Evolutionary conservation across 345 rosid genomes (phyloP).

Genomic region (Balakata baccata): DNA sequence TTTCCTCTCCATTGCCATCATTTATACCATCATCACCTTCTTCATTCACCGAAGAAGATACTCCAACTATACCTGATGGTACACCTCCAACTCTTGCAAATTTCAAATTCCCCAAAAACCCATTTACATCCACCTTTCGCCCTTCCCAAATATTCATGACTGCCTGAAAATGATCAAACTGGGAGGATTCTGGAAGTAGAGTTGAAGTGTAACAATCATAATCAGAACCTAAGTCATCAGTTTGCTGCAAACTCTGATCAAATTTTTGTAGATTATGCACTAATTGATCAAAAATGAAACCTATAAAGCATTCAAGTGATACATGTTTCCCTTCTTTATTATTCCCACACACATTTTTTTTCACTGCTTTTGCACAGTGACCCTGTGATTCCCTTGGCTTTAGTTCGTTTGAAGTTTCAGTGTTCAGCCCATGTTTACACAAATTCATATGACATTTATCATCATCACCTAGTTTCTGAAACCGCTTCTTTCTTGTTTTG

Average conservation of each 20-base stretch:
- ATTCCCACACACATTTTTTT: slow-evolving; percentile 15
- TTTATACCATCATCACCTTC: slow-evolving; percentile 52
- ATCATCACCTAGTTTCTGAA: slow-evolving; percentile 42
- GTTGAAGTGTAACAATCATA: slow-evolving; percentile 27
- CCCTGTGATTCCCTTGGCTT: slow-evolving; percentile 31
- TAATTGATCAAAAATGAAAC: slow-evolving; percentile 54
- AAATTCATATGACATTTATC: slow-evolving; percentile 31
- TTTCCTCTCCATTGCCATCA: slow-evolving; percentile 49
- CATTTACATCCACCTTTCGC: slow-evolving; percentile 69
- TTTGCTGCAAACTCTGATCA: slow-evolving; percentile 48
- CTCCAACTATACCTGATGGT: slow-evolving; percentile 69
- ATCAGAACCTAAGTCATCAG: slow-evolving; percentile 25
- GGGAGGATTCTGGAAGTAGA: slow-evolving; percentile 24
- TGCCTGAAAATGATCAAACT: slow-evolving; percentile 46
- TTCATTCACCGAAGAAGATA: slow-evolving; percentile 56
- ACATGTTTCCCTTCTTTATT: slow-evolving; percentile 41
- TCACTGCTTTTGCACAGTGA: slow-evolving; percentile 15
- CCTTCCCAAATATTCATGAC: slow-evolving; percentile 71
- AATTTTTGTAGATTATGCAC: slow-evolving; percentile 60
- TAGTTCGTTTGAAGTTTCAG: slow-evolving; percentile 28
- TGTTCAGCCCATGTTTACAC: slow-evolving; percentile 26
- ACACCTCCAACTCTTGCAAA: slow-evolving; percentile 93
- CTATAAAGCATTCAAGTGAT: slow-evolving; percentile 49
- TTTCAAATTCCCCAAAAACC: slow-evolving; percentile 70
- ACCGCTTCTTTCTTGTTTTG: slow-evolving; percentile 46